Conservation (phyloP, 1,284 basidiomycete species). For the Trametes polyzona region DNA sequence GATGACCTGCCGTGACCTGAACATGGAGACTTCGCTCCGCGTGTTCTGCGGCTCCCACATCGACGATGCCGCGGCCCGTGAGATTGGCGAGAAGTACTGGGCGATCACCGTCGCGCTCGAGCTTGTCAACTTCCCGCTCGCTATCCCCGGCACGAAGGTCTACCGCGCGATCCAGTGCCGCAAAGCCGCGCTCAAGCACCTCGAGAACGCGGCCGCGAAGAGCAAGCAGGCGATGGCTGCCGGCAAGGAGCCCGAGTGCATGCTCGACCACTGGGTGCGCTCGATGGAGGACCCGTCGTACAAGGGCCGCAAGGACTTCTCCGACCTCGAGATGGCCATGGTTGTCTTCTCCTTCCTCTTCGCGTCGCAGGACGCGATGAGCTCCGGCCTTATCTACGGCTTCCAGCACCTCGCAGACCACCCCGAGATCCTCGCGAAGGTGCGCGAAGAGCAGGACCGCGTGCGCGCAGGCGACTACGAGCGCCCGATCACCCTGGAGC, state of each 20-base stretch:
- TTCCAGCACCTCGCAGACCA: slow-evolving; percentile 97
- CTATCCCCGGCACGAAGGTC: slow-evolving; percentile 95
- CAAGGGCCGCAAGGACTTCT: slow-evolving; percentile 88
- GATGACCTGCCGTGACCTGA: slow-evolving; percentile 90
- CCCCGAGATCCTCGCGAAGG: slow-evolving; percentile 87
- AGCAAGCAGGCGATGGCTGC: slow-evolving; percentile 87
- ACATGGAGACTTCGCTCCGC: slow-evolving; percentile 96
- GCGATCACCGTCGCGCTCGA: slow-evolving; percentile 93
- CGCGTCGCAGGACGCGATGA: slow-evolving; percentile 98
- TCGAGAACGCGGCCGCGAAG: slow-evolving; percentile 78
- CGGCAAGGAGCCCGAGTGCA: slow-evolving; percentile 84
- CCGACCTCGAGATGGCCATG: slow-evolving; percentile 95
- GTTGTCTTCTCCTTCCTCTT: slow-evolving; percentile 97
- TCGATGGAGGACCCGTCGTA: slow-evolving; percentile 72
- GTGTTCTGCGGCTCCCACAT: slow-evolving; percentile 96
- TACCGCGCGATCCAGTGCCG: slow-evolving; percentile 94
- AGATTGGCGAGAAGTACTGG: slow-evolving; percentile 97
- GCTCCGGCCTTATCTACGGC: slow-evolving; percentile 88
- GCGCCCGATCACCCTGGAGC: slow-evolving; percentile 85
- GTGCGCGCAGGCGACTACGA: slow-evolving; percentile 83
- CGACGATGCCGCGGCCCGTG: slow-evolving; percentile 73
- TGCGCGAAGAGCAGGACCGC: slow-evolving; percentile 89
- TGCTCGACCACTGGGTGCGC: slow-evolving; percentile 92
- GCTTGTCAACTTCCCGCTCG: slow-evolving; percentile 98
- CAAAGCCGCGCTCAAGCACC: slow-evolving; percentile 86